Percentiles rank a stretch among this genome's conserved stretches.
Evolutionary conservation across 225 moss, liverwort and hornwort species (phyloP).

Genomic region (Anthoceros angustus): DNA sequence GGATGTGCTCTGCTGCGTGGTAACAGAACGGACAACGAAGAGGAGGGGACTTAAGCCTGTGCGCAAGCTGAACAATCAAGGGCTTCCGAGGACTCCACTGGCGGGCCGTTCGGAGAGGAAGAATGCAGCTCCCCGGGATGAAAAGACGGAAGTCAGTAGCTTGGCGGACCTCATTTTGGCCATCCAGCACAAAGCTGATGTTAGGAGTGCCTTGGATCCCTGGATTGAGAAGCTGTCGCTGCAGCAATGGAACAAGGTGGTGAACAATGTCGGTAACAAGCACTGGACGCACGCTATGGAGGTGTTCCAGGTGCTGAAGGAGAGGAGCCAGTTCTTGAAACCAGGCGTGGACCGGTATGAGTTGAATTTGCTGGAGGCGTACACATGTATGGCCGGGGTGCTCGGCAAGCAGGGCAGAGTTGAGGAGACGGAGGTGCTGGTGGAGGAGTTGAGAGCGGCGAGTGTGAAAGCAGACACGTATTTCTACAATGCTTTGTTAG

Average conservation of each 20-base stretch:
- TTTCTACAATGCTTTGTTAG: slow-evolving; percentile 57
- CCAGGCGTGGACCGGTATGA: slow-evolving; percentile 6
- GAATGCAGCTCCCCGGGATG: not conserved
- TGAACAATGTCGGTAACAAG: slow-evolving; percentile 50
- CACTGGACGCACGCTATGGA: slow-evolving; percentile 59
- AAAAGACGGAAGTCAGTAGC: not conserved
- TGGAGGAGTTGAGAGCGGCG: slow-evolving; percentile 40
- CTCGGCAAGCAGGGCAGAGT: slow-evolving; percentile 67
- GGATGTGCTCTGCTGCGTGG: no score
- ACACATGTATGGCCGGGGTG: slow-evolving; percentile 51
- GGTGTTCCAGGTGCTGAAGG: slow-evolving; percentile 39
- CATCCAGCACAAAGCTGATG: slow-evolving; percentile 33
- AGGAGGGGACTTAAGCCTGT: no score
- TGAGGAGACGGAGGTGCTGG: slow-evolving; percentile 40
- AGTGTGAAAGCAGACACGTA: slow-evolving; percentile 50
- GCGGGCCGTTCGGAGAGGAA: not conserved
- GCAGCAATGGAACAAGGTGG: slow-evolving; percentile 76
- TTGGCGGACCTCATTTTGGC: slow-evolving; percentile 6
- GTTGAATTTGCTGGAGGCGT: slow-evolving; percentile 44
- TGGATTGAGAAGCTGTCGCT: slow-evolving; percentile 40
- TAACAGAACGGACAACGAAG: no score
- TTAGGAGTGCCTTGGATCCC: slow-evolving; percentile 35
- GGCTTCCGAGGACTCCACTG: no score
- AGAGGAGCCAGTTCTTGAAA: slow-evolving; percentile 12
- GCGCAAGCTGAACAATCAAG: no score